These are phyloP conservation scores for Diaporthe capsici DNA, from an alignment of 2,329 filamentous ascomycete species.

Conservation along the genomic window DNA sequence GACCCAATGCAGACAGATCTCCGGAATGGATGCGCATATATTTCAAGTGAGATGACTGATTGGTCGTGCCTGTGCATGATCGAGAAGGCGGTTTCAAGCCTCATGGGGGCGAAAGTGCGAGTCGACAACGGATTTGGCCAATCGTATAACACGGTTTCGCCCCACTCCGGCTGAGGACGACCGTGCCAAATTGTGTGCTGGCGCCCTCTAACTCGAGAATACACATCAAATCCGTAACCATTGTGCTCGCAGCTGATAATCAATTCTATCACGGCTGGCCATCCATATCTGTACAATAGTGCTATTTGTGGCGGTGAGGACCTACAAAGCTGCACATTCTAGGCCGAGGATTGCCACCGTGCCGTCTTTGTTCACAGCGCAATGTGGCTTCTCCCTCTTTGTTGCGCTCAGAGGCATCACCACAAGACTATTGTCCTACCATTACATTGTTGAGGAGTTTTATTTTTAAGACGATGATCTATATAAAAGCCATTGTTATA, in stretches of 20 bases:
- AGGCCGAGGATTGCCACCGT: neutral
- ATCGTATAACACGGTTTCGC: conserved; percentile 19
- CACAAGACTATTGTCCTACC: conserved; percentile 8
- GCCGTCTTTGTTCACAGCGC: conserved; percentile 3
- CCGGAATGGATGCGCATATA: neutral
- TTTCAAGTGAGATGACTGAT: neutral
- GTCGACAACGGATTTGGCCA: neutral
- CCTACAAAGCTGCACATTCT: conserved; percentile 1
- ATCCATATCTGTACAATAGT: neutral
- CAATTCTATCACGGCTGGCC: neutral
- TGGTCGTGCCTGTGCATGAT: neutral
- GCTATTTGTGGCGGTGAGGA: neutral
- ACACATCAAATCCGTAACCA: neutral
- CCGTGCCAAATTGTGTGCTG: neutral
- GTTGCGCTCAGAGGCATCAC: neutral
- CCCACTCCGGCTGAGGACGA: neutral
- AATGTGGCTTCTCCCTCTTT: conserved; percentile 5
- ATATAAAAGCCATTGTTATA: neutral
- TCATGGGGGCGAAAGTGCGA: neutral
- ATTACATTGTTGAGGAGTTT: neutral
- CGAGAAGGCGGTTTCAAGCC: no score
- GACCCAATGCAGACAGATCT: neutral
- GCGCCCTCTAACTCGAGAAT: no score
- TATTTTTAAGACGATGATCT: neutral
- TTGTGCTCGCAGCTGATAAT: neutral